A percentile compares a stretch with the other conserved stretches of the same genome.
These are phyloP conservation scores for Trichosanthes cucumerina DNA, from an alignment of 306 rosid species.

Conservation along the genomic window DNA sequence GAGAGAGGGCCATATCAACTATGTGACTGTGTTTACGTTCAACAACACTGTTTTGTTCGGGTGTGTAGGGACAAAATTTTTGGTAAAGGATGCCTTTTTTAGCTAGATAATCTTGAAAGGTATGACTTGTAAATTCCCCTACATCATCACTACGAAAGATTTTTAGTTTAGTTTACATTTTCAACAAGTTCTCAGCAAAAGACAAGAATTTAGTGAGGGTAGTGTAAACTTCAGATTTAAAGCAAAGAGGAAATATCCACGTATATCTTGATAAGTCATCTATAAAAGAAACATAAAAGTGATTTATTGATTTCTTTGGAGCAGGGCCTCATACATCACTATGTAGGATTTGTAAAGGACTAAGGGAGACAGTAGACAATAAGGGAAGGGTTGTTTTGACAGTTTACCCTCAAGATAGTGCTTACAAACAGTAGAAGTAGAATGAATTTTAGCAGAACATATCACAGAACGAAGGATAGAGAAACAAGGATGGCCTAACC, in stretches of 20 bases:
- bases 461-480: not conserved
- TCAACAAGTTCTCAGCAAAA: not conserved
- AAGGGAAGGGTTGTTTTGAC: not conserved
- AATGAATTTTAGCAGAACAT: too few species aligned
- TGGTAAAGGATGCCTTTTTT: not conserved
- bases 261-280: not conserved
- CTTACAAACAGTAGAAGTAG: not conserved
- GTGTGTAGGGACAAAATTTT: not conserved
- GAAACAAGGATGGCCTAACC: not conserved
- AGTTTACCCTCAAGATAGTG: not conserved
- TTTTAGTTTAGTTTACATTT: not conserved
- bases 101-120: not conserved
- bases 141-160: not conserved
- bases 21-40: not conserved
- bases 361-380: rapidly evolving
- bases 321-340: not conserved
- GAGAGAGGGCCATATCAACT: not conserved
- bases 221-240: not conserved
- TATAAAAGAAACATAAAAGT: not conserved
- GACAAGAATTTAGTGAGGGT: rapidly evolving
- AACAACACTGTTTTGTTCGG: not conserved
- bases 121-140: not conserved
- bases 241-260: not conserved
- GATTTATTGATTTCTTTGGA: not conserved
- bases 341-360: not conserved